Percentiles rank a stretch among this genome's conserved stretches.
Evolutionary conservation across 495 filamentous ascomycete genomes (phyloP).

Genomic region (Podospora tetraspora): DNA sequence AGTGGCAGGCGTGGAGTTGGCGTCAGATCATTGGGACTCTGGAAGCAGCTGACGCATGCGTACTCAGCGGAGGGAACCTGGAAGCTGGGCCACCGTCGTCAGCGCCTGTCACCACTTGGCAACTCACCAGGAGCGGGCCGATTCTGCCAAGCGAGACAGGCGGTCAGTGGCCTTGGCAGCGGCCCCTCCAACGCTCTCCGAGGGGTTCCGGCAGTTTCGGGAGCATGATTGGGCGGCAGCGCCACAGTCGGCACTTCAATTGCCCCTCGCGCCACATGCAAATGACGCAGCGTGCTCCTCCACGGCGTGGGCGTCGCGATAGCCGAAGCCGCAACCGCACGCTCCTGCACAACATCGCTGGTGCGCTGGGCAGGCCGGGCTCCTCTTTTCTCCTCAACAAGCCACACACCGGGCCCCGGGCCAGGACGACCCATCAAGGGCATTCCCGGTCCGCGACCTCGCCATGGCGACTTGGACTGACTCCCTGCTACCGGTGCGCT

Average conservation of each 20-base stretch:
- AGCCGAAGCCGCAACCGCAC: neutral
- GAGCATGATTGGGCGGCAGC: neutral
- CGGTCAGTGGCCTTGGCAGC: neutral
- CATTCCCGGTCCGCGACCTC: neutral
- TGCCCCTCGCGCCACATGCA: neutral
- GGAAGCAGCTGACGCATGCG: constrained; percentile 11
- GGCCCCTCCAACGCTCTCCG: neutral
- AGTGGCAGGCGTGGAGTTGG: constrained; percentile 6
- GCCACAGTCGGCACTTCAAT: neutral
- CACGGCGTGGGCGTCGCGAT: neutral
- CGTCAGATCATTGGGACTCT: neutral
- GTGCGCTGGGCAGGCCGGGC: neutral
- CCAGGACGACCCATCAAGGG: neutral
- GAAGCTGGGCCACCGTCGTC: neutral
- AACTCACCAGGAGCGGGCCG: neutral
- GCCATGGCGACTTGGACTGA: neutral
- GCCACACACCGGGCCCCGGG: neutral
- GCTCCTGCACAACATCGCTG: neutral
- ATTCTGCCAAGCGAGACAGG: neutral
- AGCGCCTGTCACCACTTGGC: neutral
- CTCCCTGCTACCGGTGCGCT: neutral
- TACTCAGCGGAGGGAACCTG: neutral
- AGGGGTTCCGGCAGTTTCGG: neutral
- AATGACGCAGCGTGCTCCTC: neutral
- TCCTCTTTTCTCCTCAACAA: neutral